Evolutionary conservation across 768 basidiomycete species (phyloP), one percentile per base, ranked within the genome.

Genomic region (Podaxis mareebaensis): DNA sequence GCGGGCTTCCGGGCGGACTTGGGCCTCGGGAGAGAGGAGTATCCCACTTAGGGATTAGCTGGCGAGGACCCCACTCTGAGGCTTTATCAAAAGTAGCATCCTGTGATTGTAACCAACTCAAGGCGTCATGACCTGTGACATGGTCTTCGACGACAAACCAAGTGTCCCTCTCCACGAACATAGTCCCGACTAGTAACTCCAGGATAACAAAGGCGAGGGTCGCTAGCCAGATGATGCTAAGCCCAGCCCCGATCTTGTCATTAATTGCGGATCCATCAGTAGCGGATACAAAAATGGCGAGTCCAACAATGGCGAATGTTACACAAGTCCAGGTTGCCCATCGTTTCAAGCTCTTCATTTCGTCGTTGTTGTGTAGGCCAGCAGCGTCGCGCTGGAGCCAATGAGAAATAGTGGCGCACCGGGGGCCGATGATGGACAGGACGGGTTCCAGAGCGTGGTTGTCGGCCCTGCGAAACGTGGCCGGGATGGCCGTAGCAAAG

Each of bases 91-190:
- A 46, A 12, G 58, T 44, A 1, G 53, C 39, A 55, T 70, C 69
- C 42, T 68, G 66, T 3, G 55, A 46, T 10, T 61, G 58, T 12
- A 69, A 42, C 57, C 56, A 42, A 22, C 39, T 10, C 38, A 46
- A 22, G 5, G 39, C 15, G 20, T 64, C 42, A 26, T 22, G 46
- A 24, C 58, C 63, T 42, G 49, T 15, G 13, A 26, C 42, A 38
- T 66, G 62, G 15, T 68, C 61, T n/a, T 67, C 55, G 26, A 64
- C 60, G 4, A 63, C 52, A 60, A 63, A 10, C 61, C 61, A 63
- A 20, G 36, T 62, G 65, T 26, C 67, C 58, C 38, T 60, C 38
- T 33, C 65, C 28, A 63, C 61, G 22, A 56, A 63, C 33, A 63
- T 56, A 11, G 61, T 63, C 20, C 61, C 61, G 6, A 51, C 61